Evolutionary conservation across 1,139 yeast genomes (phyloP).

Genomic region (Candida tropicalis): DNA sequence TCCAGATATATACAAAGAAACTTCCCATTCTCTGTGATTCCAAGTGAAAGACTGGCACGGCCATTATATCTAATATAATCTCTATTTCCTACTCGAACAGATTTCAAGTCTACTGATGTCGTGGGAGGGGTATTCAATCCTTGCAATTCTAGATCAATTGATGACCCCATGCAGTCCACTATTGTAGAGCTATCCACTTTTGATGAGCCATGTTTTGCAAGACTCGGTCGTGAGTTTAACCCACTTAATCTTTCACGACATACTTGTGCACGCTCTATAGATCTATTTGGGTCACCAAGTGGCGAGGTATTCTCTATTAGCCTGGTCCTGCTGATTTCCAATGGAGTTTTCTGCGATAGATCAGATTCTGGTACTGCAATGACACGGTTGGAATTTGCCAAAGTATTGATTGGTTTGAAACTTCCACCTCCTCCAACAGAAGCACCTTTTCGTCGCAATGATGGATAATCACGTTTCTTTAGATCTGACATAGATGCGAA

Average conservation of each 20-base stretch:
- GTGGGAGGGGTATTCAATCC: slow-evolving; percentile 4
- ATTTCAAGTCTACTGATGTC: slow-evolving; percentile 8
- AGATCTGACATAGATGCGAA: slow-evolving; percentile 5
- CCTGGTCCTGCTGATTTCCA: background rate
- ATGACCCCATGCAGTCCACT: slow-evolving; percentile 11
- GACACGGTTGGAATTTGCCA: background rate
- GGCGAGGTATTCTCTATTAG: slow-evolving; percentile 2
- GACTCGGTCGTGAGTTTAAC: background rate
- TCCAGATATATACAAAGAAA: slow-evolving; percentile 13
- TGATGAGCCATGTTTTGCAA: too few relatives aligned
- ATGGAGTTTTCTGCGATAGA: background rate
- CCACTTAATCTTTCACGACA: slow-evolving; percentile 7
- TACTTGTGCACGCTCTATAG: slow-evolving; percentile 2
- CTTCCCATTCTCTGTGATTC: slow-evolving; percentile 14
- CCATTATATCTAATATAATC: background rate
- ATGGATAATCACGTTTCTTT: slow-evolving; percentile 10
- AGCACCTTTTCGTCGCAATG: slow-evolving; percentile 7
- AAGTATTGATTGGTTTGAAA: slow-evolving; percentile 9
- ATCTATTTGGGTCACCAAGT: slow-evolving; percentile 1
- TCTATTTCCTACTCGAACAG: slow-evolving; percentile 7
- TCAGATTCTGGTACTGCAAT: background rate
- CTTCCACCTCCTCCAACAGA: slow-evolving; percentile 9
- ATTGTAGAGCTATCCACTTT: background rate
- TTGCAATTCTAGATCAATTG: slow-evolving; percentile 2
- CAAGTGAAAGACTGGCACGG: slow-evolving; percentile 5